phyloP scores from a whole-genome alignment of 179 eudicot genomes.

The Silene vulgaris region DNA sequence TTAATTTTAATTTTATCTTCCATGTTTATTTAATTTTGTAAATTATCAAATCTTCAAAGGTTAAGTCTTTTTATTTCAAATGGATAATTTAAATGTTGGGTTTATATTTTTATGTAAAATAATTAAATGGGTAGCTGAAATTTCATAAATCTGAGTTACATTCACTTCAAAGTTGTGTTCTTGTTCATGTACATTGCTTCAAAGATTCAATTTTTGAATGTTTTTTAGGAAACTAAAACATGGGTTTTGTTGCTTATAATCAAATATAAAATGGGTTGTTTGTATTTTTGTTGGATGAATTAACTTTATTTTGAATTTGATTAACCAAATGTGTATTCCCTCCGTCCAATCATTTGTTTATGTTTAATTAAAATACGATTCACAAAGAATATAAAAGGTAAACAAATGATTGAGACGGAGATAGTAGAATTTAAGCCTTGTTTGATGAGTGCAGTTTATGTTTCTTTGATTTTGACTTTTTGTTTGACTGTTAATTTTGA shows the following conservation, averaged over 20 bases:
- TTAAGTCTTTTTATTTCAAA: too few species aligned
- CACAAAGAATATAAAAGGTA: too few species aligned
- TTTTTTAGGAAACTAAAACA: neutral
- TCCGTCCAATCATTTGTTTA: too few species aligned
- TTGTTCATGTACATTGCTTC: neutral
- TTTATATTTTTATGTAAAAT: neutral
- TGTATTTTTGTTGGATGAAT: neutral
- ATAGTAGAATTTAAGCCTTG: too few species aligned
- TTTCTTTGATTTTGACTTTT: too few species aligned
- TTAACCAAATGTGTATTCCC: too few species aligned
- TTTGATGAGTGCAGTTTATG: too few species aligned
- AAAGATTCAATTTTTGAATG: slow-evolving; percentile 11
- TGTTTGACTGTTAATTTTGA: neutral
- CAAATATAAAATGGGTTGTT: neutral
- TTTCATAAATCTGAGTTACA: neutral
- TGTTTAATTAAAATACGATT: too few species aligned
- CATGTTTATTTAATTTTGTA: too few species aligned
- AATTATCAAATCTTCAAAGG: too few species aligned
- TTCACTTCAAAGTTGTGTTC: neutral
- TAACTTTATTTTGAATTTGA: neutral
- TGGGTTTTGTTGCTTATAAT: neutral
- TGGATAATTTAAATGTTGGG: neutral
- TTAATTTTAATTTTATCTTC: neutral
- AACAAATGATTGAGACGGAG: too few species aligned
- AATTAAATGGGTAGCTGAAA: neutral